Evolutionary conservation across 495 filamentous ascomycete genomes (phyloP), one percentile per base, ranked within the genome.

Genomic region (Penicillium paradoxum): DNA sequence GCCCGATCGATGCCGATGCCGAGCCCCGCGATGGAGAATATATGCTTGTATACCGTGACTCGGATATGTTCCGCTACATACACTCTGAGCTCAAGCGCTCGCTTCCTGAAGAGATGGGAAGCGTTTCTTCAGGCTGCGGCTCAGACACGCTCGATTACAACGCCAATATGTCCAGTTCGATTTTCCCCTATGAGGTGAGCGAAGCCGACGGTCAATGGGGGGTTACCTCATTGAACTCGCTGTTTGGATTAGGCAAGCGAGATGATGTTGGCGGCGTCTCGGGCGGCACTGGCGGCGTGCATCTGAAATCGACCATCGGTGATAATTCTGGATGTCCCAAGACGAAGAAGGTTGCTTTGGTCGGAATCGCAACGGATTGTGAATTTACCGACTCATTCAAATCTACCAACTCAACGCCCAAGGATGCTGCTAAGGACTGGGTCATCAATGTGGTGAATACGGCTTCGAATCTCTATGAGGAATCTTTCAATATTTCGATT

Each of bases 311-410:
- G 22, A 89, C 81, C n/a, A 96, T 98, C 60, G 93, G 92, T 24
- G 82, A 80, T 40, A 87, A 85, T 0, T 65, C 69, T 10, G 93
- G 93, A 41, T 98, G 93, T 63, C 95, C 95, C 38, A 83, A 77
- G 6, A 92, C 89, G 5, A 83, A 89, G 50, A 90, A 88, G 68
- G 89, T 98, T 29, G 93, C 95, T 6, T 71, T 97, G 53, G 83
- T 98, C 19, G 93, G 93, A 11, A 85, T 98, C 17, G 91, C 91
- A 6, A 93, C 90, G 0, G 93, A 98, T 67, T 98, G 93, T 74
- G 83, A 80, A 7, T 97, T 96, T 63, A 89, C 83, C 47, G 72
- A 72, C 1, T 73, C 76, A 15, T 95, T 97, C 63, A 75, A 78
- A 27, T 77, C 74, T 13, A 42, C 24, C 30, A 66, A 61, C 34